A percentile compares a stretch with the other conserved stretches of the same genome.
These are phyloP conservation scores for Lojkania enalia DNA, from an alignment of 2,329 filamentous ascomycete species.

Conservation along the genomic window DNA sequence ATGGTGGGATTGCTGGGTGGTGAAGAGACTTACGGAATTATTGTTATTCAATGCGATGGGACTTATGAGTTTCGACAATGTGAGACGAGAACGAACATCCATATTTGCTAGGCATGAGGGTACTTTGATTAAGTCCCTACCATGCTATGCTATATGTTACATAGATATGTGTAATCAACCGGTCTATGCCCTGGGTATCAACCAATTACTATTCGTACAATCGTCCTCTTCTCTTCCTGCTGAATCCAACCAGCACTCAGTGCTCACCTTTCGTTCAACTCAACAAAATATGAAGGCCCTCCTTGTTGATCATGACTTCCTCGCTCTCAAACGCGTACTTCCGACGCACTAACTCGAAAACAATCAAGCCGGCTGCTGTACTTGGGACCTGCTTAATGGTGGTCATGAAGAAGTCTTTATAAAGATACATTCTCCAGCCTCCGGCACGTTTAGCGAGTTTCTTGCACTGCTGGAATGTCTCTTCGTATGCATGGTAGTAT, in stretches of 20 bases:
- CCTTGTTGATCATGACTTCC: slow-evolving; percentile 53
- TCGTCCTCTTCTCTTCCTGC: background rate
- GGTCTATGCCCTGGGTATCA: background rate
- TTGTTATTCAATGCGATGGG: no score
- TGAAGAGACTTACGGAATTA: no score
- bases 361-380: slow-evolving; percentile 75
- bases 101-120: no score
- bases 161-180: no score
- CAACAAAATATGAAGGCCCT: slow-evolving; percentile 73
- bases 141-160: background rate
- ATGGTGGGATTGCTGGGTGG: no score
- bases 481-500: slow-evolving; percentile 72
- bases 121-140: no score
- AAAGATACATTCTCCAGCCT: slow-evolving; percentile 66
- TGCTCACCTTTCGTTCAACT: slow-evolving; percentile 37
- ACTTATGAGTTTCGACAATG: no score
- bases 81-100: no score
- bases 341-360: slow-evolving; percentile 74
- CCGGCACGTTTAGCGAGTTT: slow-evolving; percentile 62
- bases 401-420: slow-evolving; percentile 71
- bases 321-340: slow-evolving; percentile 71
- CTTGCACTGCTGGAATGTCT: slow-evolving; percentile 65
- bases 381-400: slow-evolving; percentile 75
- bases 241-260: no score
- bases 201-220: background rate